phyloP scores from a whole-genome alignment of 73 alveolate species.

The Symbiodinium natans region DNA sequence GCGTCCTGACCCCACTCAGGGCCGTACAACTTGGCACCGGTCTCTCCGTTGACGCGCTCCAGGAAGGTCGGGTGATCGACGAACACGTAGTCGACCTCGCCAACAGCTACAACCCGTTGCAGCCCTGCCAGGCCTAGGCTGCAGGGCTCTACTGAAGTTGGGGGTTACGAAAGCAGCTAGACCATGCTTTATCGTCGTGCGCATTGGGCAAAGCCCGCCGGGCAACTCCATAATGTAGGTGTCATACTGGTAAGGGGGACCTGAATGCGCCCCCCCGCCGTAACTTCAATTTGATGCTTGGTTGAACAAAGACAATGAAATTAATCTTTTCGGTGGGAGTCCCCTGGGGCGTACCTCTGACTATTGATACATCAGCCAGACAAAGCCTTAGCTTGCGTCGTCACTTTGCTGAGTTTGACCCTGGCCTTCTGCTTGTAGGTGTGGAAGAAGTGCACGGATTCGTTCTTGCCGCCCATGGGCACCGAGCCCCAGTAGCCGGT shows the following conservation, averaged over 20 bases:
- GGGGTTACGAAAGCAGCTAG: too few relatives aligned
- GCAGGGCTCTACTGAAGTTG: not conserved
- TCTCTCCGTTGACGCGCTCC: constrained; percentile 47
- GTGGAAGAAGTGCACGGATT: constrained; percentile 75
- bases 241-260: too few relatives aligned
- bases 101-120: not conserved
- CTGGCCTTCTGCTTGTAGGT: constrained; percentile 75
- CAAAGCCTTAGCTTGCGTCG: too few relatives aligned
- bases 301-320: too few relatives aligned
- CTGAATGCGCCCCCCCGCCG: too few relatives aligned
- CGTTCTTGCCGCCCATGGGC: constrained; percentile 55
- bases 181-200: too few relatives aligned
- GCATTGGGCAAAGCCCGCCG: too few relatives aligned
- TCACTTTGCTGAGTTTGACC: too few relatives aligned
- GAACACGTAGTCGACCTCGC: constrained; percentile 58
- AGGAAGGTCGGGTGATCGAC: constrained; percentile 82
- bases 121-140: not conserved
- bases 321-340: too few relatives aligned
- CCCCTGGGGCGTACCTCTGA: too few relatives aligned
- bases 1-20: constrained; percentile 48
- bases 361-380: too few relatives aligned
- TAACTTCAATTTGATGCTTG: too few relatives aligned
- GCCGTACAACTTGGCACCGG: constrained; percentile 46
- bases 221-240: not conserved
- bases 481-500: constrained; percentile 47